phyloP scores from a whole-genome alignment of 1,139 yeast genomes.

The Chernovozyma aurita region DNA sequence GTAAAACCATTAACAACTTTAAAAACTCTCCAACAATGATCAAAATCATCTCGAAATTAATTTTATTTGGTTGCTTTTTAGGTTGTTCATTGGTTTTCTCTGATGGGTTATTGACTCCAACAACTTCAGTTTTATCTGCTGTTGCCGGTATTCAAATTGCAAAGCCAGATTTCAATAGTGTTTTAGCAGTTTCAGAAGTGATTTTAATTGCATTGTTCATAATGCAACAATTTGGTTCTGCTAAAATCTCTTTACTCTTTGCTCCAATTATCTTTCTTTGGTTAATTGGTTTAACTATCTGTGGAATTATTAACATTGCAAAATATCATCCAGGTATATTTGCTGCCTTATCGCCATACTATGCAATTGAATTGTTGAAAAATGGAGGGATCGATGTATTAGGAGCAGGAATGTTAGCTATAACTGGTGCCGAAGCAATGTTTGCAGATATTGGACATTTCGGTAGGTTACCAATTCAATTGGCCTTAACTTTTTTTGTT shows the following conservation, averaged over 20 bases:
- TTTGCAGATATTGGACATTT: slow-evolving; percentile 61
- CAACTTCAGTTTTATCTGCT: slow-evolving; percentile 56
- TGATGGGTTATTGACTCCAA: slow-evolving; percentile 60
- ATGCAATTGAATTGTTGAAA: slow-evolving; percentile 42
- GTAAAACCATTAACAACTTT: slow-evolving; percentile 12
- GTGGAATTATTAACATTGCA: slow-evolving; percentile 45
- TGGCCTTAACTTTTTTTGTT: slow-evolving; percentile 42
- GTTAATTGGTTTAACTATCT: slow-evolving; percentile 40
- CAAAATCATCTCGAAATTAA: slow-evolving; percentile 25
- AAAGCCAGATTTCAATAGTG: slow-evolving; percentile 30
- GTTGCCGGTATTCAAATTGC: slow-evolving; percentile 47
- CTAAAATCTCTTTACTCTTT: slow-evolving; percentile 36
- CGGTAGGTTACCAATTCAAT: slow-evolving; percentile 45
- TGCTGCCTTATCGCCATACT: slow-evolving; percentile 46
- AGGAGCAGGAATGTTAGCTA: slow-evolving; percentile 49
- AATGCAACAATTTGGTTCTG: slow-evolving; percentile 46
- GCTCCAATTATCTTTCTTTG: slow-evolving; percentile 54
- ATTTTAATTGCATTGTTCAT: slow-evolving; percentile 41
- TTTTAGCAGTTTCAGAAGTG: slow-evolving; percentile 47
- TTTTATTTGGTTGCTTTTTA: slow-evolving; percentile 41
- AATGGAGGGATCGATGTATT: slow-evolving; percentile 40
- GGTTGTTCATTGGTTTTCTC: slow-evolving; percentile 55
- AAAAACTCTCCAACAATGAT: slow-evolving; percentile 22
- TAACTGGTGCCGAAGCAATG: slow-evolving; percentile 62
- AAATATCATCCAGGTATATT: slow-evolving; percentile 41